Evolutionary conservation across 495 filamentous ascomycete species (phyloP).

Genomic region (Haplographium delicatum): DNA sequence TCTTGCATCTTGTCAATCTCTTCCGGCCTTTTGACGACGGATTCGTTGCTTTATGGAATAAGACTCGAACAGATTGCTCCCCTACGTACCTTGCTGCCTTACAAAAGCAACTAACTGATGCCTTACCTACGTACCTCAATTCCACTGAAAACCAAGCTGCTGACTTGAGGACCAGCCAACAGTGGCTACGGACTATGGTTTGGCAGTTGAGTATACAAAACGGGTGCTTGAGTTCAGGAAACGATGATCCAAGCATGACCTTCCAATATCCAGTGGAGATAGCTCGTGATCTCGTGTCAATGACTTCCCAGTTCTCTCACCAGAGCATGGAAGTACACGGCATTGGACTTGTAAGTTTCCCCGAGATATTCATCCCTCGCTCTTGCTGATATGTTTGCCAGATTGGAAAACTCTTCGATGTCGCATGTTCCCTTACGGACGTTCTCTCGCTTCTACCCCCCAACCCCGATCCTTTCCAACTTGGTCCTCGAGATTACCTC

Average conservation of each 20-base stretch:
- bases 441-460: slow-evolving; percentile 62
- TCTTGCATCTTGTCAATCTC: slow-evolving; percentile 59
- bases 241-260: slow-evolving; percentile 52
- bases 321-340: slow-evolving; percentile 69
- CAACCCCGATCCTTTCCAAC: slow-evolving; percentile 51
- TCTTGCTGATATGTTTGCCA: slow-evolving; percentile 22
- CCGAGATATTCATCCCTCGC: not conserved
- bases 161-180: slow-evolving; percentile 67
- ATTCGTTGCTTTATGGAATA: slow-evolving; percentile 70
- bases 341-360: slow-evolving; percentile 57
- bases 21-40: slow-evolving; percentile 69
- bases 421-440: slow-evolving; percentile 68
- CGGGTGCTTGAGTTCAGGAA: slow-evolving; percentile 38
- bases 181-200: slow-evolving; percentile 78
- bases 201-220: slow-evolving; percentile 61
- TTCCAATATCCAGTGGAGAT: slow-evolving; percentile 69
- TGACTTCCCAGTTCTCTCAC: slow-evolving; percentile 59
- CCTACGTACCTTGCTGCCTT: slow-evolving; percentile 53
- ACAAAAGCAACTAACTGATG: slow-evolving; percentile 61
- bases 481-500: slow-evolving; percentile 69
- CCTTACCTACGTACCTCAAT: slow-evolving; percentile 56
- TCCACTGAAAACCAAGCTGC: slow-evolving; percentile 61
- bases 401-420: slow-evolving; percentile 73
- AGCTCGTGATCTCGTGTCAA: slow-evolving; percentile 58
- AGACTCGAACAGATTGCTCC: slow-evolving; percentile 52